phyloP scores from a whole-genome alignment of 176 grass and related monocot genomes.

The Sorghum bicolor region Sorghum_bicolor_NCBIv3 NC_012871.2:73660501-73661000 shows the following conservation, averaged over 20 bases:
- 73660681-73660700: neutral
- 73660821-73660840: constrained; percentile 45
- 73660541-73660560: neutral
- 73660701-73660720: constrained; percentile 20
- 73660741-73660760: constrained; percentile 93
- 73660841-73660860: constrained; percentile 15
- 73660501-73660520: neutral
- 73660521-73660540: neutral
- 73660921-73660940: no score
- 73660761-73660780: constrained; percentile 99
- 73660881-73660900: neutral
- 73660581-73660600: neutral
- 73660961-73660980: no score
- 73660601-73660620: neutral
- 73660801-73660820: constrained; percentile 38
- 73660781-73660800: constrained; percentile 88
- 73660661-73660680: neutral
- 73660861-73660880: neutral
- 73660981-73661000: no score
- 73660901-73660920: neutral
- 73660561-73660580: constrained; percentile 12
- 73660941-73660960: no score
- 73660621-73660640: no score
- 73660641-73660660: neutral
- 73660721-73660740: constrained; percentile 99